These are phyloP conservation scores for Beauveria caledonica DNA, from an alignment of 2,329 filamentous ascomycete species.

Conservation along the genomic window DNA sequence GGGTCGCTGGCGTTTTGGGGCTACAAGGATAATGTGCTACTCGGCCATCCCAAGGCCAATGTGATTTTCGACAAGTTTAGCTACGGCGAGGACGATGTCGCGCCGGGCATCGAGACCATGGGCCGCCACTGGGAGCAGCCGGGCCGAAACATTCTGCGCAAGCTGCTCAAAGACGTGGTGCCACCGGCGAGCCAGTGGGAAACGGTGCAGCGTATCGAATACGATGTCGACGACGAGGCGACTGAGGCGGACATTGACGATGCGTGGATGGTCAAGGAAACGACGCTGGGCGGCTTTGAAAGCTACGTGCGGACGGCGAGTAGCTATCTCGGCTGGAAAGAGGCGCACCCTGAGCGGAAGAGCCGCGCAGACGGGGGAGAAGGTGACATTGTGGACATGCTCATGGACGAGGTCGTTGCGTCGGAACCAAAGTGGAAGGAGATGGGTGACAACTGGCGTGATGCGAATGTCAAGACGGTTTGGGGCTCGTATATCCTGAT, in stretches of 20 bases:
- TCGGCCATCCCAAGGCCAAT: constrained; percentile 44
- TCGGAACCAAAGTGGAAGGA: constrained; percentile 45
- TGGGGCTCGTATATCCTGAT: constrained; percentile 55
- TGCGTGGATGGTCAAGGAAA: constrained; percentile 43
- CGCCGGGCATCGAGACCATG: constrained; percentile 39
- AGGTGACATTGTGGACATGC: constrained; percentile 54
- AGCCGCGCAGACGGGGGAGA: constrained; percentile 44
- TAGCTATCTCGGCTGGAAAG: constrained; percentile 49
- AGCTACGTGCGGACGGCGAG: constrained; percentile 56
- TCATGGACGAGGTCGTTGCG: constrained; percentile 50
- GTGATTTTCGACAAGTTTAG: constrained; percentile 45
- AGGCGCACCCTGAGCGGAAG: constrained; percentile 42
- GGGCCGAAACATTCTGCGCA: constrained; percentile 45
- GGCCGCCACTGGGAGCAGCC: constrained; percentile 55
- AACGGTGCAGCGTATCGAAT: constrained; percentile 44
- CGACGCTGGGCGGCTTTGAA: constrained; percentile 51
- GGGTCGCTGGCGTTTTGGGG: constrained; percentile 59
- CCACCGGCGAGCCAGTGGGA: constrained; percentile 45
- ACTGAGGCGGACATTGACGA: constrained; percentile 25
- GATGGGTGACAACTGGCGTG: constrained; percentile 40
- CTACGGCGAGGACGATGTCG: constrained; percentile 41
- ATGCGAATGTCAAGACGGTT: constrained; percentile 47
- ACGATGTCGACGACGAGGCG: constrained; percentile 43
- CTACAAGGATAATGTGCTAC: constrained; percentile 55
- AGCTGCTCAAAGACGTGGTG: constrained; percentile 41